Conservation (phyloP, 495 filamentous ascomycete species). For the Penicillium longicatenatum region DNA sequence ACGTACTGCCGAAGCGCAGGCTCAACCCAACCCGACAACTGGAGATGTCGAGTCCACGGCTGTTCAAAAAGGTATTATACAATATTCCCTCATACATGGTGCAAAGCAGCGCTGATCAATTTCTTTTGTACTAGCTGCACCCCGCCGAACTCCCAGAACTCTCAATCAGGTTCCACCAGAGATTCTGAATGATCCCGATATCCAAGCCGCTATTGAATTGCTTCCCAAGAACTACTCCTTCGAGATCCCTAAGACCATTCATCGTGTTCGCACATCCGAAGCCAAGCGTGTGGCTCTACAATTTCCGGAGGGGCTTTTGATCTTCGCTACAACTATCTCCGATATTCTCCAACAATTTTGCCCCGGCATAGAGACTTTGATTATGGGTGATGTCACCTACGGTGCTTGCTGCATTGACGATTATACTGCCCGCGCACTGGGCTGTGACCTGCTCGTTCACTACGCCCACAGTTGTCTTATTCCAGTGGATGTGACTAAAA, state of each 20-base stretch:
- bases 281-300: conserved; percentile 86
- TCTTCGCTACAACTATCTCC: conserved; percentile 97
- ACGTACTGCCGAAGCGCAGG: conserved; percentile 59
- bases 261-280: conserved; percentile 77
- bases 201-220: conserved; percentile 83
- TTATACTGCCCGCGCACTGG: conserved; percentile 91
- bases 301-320: conserved; percentile 91
- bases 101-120: not conserved
- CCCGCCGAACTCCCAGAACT: conserved; percentile 69
- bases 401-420: conserved; percentile 99
- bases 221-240: conserved; percentile 96
- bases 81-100: conserved; percentile 1
- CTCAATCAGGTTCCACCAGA: conserved; percentile 87
- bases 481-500: conserved; percentile 90
- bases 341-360: conserved; percentile 97
- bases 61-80: conserved; percentile 41
- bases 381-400: conserved; percentile 99
- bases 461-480: conserved; percentile 97
- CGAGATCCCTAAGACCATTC: conserved; percentile 97
- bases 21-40: conserved; percentile 40
- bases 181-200: conserved; percentile 83
- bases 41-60: conserved; percentile 65
- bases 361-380: conserved; percentile 83
- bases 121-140: conserved; percentile 46
- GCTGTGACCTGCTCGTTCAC: conserved; percentile 93